Evolutionary conservation across 164 flowering plant genomes (phyloP), one percentile per base, ranked within the genome.

Genomic region (Dillenia turbinata): DNA sequence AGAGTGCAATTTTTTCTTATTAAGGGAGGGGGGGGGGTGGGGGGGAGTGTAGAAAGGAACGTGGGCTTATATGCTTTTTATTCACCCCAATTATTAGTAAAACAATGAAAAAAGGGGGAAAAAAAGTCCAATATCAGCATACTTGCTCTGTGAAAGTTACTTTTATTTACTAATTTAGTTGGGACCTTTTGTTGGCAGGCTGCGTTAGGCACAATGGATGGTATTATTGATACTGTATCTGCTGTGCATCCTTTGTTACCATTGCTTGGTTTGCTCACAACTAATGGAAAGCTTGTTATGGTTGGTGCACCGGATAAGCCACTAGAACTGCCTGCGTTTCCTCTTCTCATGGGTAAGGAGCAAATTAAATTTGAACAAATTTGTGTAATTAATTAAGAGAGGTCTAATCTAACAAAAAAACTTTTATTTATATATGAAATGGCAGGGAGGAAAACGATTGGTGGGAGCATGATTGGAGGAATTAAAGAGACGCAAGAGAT

Each of bases 401-500:
- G 40, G 40, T 33, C 5, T 33, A 5, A 33, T 33, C 40, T 33
- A 33, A 33, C 40, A 33, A 33, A 33, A 33, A 33, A 33, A 43
- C 5, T 9, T 1, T 19, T 10, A 46, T 26, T 8, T 13, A 11
- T 12, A 9, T 9, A 46, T 47, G 9, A 8, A 9, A 16, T 7
- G 17, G 46, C 59, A 80, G 82, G 77, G 46, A 74, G 85, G 69
- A 81, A 71, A 74, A 52, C 60, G 9, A 68, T 81, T 2, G 78
- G 49, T 14, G 81, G 85, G 1, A 81, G 83, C 45, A 2, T 15
- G 54, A 60, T 72, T 33, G 87, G 87, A 33, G 87, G 85, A 49
- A 62, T 81, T 67, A 73, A 77, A 65, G 82, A 83, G 74, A 84
- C 83, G 0, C 86, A 82, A 61, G 86, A 84, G 69, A 84, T 84